These are phyloP conservation scores for Wickerhamiella azyma DNA, from an alignment of 805 yeast species.

Conservation along the genomic window DNA sequence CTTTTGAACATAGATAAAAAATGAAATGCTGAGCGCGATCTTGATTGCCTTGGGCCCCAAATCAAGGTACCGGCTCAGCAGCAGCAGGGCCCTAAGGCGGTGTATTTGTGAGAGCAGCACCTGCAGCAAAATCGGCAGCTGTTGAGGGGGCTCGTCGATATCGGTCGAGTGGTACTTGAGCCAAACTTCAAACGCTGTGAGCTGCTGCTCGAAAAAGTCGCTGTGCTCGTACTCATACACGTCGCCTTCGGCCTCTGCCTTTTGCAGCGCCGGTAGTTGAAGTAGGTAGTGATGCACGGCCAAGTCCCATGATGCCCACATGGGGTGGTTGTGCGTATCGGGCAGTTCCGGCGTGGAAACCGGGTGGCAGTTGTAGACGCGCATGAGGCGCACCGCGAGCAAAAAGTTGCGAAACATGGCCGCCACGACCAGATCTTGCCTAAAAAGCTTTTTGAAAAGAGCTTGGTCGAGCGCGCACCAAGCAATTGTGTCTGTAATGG, in stretches of 20 bases:
- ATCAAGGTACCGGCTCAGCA: conserved; percentile 76
- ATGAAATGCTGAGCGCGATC: conserved; percentile 82
- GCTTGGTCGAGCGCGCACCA: conserved; percentile 88
- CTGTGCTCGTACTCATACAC: conserved; percentile 65
- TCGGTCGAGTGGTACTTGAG: conserved; percentile 69
- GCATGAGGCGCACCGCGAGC: conserved; percentile 87
- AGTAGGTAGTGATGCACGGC: conserved; percentile 89
- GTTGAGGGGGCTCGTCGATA: conserved; percentile 81
- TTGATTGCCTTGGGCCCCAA: conserved; percentile 97
- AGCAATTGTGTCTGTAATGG: conserved; percentile 94
- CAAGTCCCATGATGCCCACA: conserved; percentile 98
- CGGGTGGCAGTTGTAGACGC: conserved; percentile 85
- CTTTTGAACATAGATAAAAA: conserved; percentile 86
- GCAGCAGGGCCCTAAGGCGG: conserved; percentile 71
- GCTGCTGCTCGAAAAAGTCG: conserved; percentile 87
- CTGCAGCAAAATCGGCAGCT: conserved; percentile 84
- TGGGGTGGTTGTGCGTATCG: conserved; percentile 64
- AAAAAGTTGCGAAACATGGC: conserved; percentile 87
- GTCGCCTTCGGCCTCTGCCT: conserved; percentile 24
- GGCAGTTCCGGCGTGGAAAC: conserved; percentile 89
- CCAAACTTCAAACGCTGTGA: conserved; percentile 96
- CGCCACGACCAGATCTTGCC: conserved; percentile 95
- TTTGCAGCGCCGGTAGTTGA: conserved; percentile 26
- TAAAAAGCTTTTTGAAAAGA: conserved; percentile 72
- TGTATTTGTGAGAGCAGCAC: conserved; percentile 89